Conservation (phyloP, 1,284 basidiomycete genomes). For the Cryptococcus deneoformans region DNA sequence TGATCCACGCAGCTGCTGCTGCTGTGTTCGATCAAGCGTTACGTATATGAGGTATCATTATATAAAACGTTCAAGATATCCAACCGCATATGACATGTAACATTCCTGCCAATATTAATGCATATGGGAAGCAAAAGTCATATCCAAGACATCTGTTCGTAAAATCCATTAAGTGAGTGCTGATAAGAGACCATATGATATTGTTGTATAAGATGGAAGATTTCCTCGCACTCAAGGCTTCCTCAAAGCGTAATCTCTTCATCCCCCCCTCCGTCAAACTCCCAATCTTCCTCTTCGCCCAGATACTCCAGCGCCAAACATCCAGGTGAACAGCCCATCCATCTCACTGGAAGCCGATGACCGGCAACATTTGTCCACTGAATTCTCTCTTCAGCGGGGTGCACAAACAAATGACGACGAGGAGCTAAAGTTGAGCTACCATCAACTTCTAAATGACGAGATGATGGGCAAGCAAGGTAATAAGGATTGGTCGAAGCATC, state of each 20-base stretch:
- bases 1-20: too few species aligned
- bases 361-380: conserved; percentile 41
- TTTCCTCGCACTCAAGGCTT: too few species aligned
- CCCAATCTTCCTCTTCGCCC: conserved; percentile 32
- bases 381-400: conserved; percentile 43
- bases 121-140: too few species aligned
- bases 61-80: too few species aligned
- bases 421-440: conserved; percentile 3
- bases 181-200: neutral
- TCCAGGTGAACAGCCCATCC: conserved; percentile 45
- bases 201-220: too few species aligned
- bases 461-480: conserved; percentile 42
- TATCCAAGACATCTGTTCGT: too few species aligned
- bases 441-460: conserved; percentile 30
- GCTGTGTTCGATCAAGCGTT: too few species aligned
- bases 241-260: neutral
- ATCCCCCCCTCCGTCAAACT: conserved; percentile 14
- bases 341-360: conserved; percentile 36
- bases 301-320: conserved; percentile 37
- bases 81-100: too few species aligned
- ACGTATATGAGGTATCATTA: too few species aligned
- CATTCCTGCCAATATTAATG: too few species aligned
- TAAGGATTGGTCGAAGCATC: conserved; percentile 46
- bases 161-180: too few species aligned
- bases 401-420: conserved; percentile 36